These are phyloP conservation scores for Fistulinella staudtii DNA, from an alignment of 1,284 basidiomycete species.

Conservation along the genomic window DNA sequence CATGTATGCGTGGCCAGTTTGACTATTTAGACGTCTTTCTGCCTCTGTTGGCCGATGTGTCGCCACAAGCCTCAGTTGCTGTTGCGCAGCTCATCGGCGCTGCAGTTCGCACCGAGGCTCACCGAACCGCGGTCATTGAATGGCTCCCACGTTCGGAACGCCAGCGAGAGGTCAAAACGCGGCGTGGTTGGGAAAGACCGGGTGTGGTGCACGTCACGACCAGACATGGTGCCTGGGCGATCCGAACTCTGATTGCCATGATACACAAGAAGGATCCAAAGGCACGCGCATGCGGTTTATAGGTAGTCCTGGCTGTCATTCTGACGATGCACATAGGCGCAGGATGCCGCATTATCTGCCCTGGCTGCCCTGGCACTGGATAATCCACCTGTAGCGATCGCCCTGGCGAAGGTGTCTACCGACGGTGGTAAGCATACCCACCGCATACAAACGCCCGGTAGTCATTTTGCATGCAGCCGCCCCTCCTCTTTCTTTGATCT, in stretches of 20 bases:
- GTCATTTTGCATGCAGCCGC: constrained; percentile 22
- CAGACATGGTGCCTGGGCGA: constrained; percentile 56
- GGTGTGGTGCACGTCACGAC: constrained; percentile 38
- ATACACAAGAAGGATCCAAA: constrained; percentile 52
- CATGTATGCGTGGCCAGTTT: constrained; percentile 36
- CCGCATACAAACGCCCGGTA: constrained; percentile 4
- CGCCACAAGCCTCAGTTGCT: constrained; percentile 39
- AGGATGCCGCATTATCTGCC: constrained; percentile 68
- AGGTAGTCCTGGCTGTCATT: neutral
- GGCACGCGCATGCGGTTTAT: constrained; percentile 33
- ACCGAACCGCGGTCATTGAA: constrained; percentile 55
- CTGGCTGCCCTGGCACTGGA: constrained; percentile 71
- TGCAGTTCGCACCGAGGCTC: constrained; percentile 46
- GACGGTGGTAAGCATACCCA: constrained; percentile 37
- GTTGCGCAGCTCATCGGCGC: constrained; percentile 57
- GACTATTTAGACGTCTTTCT: constrained; percentile 64
- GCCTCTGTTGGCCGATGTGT: constrained; percentile 50
- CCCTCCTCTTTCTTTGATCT: constrained; percentile 37
- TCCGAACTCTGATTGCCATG: constrained; percentile 45
- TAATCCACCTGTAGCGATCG: constrained; percentile 48
- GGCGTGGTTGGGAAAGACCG: constrained; percentile 66
- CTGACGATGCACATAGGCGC: constrained; percentile 40
- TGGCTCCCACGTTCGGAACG: constrained; percentile 62
- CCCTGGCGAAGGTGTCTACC: constrained; percentile 39
- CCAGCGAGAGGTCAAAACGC: constrained; percentile 49